These are phyloP conservation scores for Berberis thunbergii DNA, from an alignment of 164 flowering plant genomes.

Conservation along the genomic window DNA sequence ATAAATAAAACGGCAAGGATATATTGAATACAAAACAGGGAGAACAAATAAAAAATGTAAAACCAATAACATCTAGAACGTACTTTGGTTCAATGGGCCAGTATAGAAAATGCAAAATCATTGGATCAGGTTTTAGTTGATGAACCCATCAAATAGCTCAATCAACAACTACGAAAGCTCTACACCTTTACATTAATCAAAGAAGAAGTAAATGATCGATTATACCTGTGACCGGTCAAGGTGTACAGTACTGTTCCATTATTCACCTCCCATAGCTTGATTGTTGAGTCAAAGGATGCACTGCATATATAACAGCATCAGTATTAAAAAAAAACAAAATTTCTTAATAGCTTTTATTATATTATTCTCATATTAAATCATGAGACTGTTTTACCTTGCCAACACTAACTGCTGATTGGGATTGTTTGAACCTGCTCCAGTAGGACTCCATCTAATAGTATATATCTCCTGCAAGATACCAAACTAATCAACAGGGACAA, in stretches of 20 bases:
- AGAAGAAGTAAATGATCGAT: neutral
- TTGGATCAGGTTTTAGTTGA: neutral
- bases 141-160: neutral
- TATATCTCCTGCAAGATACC: conserved; percentile 71
- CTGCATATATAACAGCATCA: conserved; percentile 24
- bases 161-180: neutral
- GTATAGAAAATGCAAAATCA: too few relatives aligned
- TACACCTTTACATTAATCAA: neutral
- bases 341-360: neutral
- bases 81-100: too few relatives aligned
- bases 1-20: too few relatives aligned
- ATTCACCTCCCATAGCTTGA: conserved; percentile 90
- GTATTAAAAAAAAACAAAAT: neutral
- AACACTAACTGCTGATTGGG: conserved; percentile 74
- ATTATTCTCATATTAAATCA: neutral
- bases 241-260: conserved; percentile 50
- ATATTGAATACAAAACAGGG: too few relatives aligned
- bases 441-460: conserved; percentile 95
- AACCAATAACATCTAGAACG: too few relatives aligned
- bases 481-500: neutral
- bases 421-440: conserved; percentile 85
- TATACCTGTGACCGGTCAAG: conserved; percentile 80
- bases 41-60: too few relatives aligned
- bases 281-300: conserved; percentile 93
- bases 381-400: conserved; percentile 52